These are phyloP conservation scores for Tuber microsphaerosporum DNA, from an alignment of 495 filamentous ascomycete genomes.

Conservation along the genomic window DNA sequence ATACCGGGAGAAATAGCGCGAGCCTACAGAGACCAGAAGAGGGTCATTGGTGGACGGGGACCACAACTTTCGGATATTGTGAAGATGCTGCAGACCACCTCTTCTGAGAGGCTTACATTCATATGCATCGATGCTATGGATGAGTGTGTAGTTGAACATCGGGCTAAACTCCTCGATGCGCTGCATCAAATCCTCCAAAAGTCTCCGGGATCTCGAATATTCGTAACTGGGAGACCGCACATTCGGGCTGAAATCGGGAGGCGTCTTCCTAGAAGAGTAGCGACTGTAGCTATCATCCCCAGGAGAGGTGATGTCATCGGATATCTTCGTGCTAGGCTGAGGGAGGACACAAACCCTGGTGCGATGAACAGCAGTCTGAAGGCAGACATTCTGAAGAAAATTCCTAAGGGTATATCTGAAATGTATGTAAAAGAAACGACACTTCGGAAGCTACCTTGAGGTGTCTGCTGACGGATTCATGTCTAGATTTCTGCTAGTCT, in stretches of 20 bases:
- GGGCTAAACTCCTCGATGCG: not conserved
- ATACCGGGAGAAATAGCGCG: no score
- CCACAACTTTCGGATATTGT: not conserved
- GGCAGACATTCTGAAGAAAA: not conserved
- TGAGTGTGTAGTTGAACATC: not conserved
- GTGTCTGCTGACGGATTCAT: not conserved
- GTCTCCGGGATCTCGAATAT: not conserved
- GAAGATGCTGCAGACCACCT: not conserved
- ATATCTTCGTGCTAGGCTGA: not conserved
- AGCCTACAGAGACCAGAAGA: not conserved
- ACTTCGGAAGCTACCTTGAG: not conserved
- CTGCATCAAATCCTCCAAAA: not conserved
- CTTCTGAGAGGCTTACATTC: not conserved
- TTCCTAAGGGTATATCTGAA: not conserved
- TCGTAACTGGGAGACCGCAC: not conserved
- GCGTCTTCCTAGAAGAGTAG: not conserved
- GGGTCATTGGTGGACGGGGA: not conserved
- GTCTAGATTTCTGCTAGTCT: not conserved
- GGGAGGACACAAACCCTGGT: not conserved
- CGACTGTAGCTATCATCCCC: not conserved
- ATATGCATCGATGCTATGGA: not conserved
- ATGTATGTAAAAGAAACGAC: not conserved
- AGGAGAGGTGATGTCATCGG: not conserved
- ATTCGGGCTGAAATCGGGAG: not conserved
- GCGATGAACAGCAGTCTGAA: not conserved